phyloP scores from a whole-genome alignment of 2,329 filamentous ascomycete species.

The Cytospora mali region DNA sequence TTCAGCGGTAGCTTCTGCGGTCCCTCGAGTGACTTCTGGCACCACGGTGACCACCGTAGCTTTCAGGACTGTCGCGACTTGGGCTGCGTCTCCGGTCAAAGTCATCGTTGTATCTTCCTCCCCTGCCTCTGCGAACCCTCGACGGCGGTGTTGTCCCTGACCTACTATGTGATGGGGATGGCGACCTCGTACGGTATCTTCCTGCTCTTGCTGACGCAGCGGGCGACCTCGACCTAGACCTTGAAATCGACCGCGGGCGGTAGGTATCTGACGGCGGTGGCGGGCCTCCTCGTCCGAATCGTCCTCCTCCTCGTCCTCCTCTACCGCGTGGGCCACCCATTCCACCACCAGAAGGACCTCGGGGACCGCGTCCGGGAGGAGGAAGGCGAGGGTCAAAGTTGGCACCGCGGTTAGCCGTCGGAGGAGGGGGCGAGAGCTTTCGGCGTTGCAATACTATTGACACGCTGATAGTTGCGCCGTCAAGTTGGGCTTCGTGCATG shows the following conservation, averaged over 20 bases:
- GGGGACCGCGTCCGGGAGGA: constrained; percentile 36
- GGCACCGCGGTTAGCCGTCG: constrained; percentile 65
- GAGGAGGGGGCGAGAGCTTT: constrained; percentile 80
- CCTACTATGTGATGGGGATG: constrained; percentile 37
- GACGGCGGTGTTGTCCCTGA: constrained; percentile 37
- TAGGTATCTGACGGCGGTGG: constrained; percentile 56
- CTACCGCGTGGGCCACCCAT: constrained; percentile 43
- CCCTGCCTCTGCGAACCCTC: constrained; percentile 38
- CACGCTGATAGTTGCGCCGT: constrained; percentile 80
- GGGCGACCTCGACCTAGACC: constrained; percentile 48
- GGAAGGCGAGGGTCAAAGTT: constrained; percentile 60
- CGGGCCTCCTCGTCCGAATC: constrained; percentile 41
- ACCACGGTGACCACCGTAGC: constrained; percentile 42
- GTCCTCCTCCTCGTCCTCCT: constrained; percentile 36
- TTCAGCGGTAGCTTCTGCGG: constrained; percentile 40
- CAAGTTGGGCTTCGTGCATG: constrained; percentile 97
- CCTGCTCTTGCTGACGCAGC: constrained; percentile 37
- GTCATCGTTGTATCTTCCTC: constrained; percentile 39
- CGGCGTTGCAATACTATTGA: constrained; percentile 84
- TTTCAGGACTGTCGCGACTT: constrained; percentile 51
- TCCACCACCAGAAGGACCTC: constrained; percentile 39
- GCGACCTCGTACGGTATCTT: constrained; percentile 51
- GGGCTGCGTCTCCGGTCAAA: constrained; percentile 47
- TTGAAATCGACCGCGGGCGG: constrained; percentile 60
- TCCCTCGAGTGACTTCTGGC: constrained; percentile 44